Conservation (phyloP, 306 rosid species). For the Cucumis sativus region DNA sequence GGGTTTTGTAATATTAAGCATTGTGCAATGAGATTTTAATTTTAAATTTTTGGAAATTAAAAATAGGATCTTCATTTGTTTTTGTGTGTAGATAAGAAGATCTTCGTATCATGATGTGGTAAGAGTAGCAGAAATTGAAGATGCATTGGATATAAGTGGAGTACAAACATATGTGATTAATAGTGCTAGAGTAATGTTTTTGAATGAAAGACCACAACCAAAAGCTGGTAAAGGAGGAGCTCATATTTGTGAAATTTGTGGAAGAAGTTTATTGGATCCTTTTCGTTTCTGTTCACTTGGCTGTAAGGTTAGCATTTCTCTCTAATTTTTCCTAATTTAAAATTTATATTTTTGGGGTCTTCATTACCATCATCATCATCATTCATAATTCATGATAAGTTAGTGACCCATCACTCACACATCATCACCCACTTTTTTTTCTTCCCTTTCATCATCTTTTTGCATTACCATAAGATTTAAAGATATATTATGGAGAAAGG, state of each 20-base stretch:
- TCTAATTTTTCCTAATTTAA: no score
- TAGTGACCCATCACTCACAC: conserved; percentile 47
- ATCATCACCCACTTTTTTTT: conserved; percentile 49
- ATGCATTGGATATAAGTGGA: conserved; percentile 64
- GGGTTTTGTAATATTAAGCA: background rate
- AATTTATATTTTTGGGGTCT: conserved; percentile 3
- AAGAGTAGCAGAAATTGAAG: conserved; percentile 64
- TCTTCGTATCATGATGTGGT: conserved; percentile 95
- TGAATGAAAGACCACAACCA: conserved; percentile 93
- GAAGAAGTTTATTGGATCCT: conserved; percentile 80
- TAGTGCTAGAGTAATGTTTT: conserved; percentile 80
- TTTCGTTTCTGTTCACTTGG: conserved; percentile 91
- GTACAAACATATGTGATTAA: conserved; percentile 91
- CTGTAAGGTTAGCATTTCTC: conserved; percentile 59
- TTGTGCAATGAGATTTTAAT: background rate
- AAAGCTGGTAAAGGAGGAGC: conserved; percentile 66
- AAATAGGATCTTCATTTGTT: no score
- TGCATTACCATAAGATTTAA: background rate
- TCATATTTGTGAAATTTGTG: conserved; percentile 84
- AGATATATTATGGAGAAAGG: no score
- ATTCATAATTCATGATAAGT: conserved; percentile 24
- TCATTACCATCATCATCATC: conserved; percentile 11
- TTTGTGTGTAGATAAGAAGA: conserved; percentile 47
- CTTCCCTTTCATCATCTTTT: conserved; percentile 25
- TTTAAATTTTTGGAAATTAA: background rate